Percentiles rank a stretch among this genome's conserved stretches.
Evolutionary conservation across 768 basidiomycete species (phyloP).

Genomic region (Kockovaella imperatae): DNA sequence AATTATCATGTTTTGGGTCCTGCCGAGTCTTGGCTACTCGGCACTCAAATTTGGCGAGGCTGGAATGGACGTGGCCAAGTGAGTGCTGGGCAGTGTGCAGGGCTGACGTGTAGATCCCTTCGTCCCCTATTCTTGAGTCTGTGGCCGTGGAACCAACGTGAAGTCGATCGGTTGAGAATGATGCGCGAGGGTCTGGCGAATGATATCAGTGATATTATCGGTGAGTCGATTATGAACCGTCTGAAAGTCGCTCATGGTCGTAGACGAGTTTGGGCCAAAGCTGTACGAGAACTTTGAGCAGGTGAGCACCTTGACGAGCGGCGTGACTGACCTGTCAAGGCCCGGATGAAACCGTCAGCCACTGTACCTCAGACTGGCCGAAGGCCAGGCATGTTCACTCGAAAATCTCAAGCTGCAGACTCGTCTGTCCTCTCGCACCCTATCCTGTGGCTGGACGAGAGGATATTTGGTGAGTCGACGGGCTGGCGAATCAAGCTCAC

Average conservation of each 20-base stretch:
- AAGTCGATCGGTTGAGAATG: conserved; percentile 64
- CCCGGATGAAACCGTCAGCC: conserved; percentile 75
- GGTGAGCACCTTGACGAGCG: conserved; percentile 47
- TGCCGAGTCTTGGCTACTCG: conserved; percentile 85
- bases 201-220: conserved; percentile 60
- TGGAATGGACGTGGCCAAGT: conserved; percentile 96
- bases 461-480: conserved; percentile 60
- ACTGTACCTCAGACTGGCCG: conserved; percentile 72
- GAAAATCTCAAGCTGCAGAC: conserved; percentile 54
- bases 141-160: conserved; percentile 77
- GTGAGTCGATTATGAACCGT: conserved; percentile 13
- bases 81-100: conserved; percentile 38
- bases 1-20: conserved; percentile 59
- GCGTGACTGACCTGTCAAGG: conserved; percentile 47
- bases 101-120: conserved; percentile 58
- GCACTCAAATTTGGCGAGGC: conserved; percentile 97
- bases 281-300: conserved; percentile 80
- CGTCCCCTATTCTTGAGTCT: conserved; percentile 80
- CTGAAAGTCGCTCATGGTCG: no score
- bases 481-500: not conserved
- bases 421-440: conserved; percentile 67
- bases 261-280: conserved; percentile 79
- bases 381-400: conserved; percentile 64
- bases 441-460: conserved; percentile 91
- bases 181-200: conserved; percentile 69